Conservation (phyloP, 2,329 filamentous ascomycete species). For the Penicillium psychrosexuale region DNA sequence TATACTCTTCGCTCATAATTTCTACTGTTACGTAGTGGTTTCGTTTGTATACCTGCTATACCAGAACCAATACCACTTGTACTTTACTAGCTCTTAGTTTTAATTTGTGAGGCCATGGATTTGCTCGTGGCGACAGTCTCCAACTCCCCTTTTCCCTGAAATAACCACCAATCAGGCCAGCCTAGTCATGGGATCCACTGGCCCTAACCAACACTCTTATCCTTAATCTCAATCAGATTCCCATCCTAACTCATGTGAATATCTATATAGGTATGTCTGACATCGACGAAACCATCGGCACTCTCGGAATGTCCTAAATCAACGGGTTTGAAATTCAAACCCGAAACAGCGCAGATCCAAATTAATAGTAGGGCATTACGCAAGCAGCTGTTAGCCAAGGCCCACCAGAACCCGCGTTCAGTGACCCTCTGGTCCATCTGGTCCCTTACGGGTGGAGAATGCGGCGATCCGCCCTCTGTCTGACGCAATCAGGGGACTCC, state of each 20-base stretch:
- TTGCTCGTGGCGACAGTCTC: constrained; percentile 2
- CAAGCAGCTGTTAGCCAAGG: constrained; percentile 34
- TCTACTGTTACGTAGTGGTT: not conserved
- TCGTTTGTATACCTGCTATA: not conserved
- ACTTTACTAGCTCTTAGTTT: not conserved
- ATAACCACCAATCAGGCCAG: not conserved
- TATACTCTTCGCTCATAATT: not conserved
- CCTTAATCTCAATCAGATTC: not conserved
- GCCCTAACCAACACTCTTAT: not conserved
- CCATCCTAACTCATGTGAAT: not conserved
- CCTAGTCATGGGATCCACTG: not conserved
- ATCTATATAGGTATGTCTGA: not conserved
- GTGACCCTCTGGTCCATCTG: constrained; percentile 32
- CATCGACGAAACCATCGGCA: not conserved
- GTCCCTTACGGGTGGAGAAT: constrained; percentile 40
- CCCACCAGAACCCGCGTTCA: constrained; percentile 31
- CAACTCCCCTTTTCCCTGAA: not conserved
- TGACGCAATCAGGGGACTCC: constrained; percentile 26
- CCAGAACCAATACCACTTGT: not conserved
- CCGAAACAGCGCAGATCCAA: constrained; percentile 31
- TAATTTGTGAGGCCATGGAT: not conserved
- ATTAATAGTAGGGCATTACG: constrained; percentile 37
- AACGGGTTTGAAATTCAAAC: constrained; percentile 18
- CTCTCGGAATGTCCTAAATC: not conserved
- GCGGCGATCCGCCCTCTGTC: constrained; percentile 32